Evolutionary conservation across 2,329 filamentous ascomycete genomes (phyloP).

Genomic region (Aaosphaeria pasadenensis): DNA sequence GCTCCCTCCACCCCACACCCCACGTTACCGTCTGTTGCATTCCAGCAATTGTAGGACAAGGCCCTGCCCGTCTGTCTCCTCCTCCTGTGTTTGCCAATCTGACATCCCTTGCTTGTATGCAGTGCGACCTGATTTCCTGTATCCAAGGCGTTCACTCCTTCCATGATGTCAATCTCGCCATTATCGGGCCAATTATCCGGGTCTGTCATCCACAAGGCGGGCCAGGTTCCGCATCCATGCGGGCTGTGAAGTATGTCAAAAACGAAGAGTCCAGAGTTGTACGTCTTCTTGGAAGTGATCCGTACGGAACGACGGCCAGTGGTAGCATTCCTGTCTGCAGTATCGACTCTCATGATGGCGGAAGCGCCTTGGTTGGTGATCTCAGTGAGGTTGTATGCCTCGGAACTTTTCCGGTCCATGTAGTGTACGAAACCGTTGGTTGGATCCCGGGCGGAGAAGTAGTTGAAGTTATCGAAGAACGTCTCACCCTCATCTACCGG

Average conservation of each 20-base stretch:
- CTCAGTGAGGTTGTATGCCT: slow-evolving; percentile 12
- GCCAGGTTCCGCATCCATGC: slow-evolving; percentile 21
- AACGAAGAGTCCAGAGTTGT: slow-evolving; percentile 23
- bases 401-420: slow-evolving; percentile 8
- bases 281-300: slow-evolving; percentile 21
- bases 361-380: slow-evolving; percentile 3
- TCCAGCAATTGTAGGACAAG: slow-evolving; percentile 42
- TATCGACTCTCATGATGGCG: slow-evolving; percentile 41
- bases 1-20: slow-evolving; percentile 33
- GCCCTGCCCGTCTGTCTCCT: slow-evolving; percentile 43
- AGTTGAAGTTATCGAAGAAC: slow-evolving; percentile 25
- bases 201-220: slow-evolving; percentile 25
- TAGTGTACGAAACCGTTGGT: slow-evolving; percentile 21
- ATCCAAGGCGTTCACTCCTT: slow-evolving; percentile 19
- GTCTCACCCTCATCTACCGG: slow-evolving; percentile 9
- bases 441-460: slow-evolving; percentile 22
- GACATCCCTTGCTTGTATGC: slow-evolving; percentile 20
- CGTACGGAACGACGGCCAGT: slow-evolving; percentile 21
- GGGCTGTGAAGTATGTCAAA: slow-evolving; percentile 27
- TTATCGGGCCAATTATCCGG: slow-evolving; percentile 23
- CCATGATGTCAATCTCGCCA: slow-evolving; percentile 30
- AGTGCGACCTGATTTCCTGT: slow-evolving; percentile 23
- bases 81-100: slow-evolving; percentile 10
- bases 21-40: slow-evolving; percentile 17
- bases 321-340: slow-evolving; percentile 19